Percentiles rank a stretch among this genome's conserved stretches.
These are phyloP conservation scores for Epichloe sp. DNA, from an alignment of 2,329 filamentous ascomycete genomes.

Conservation along the genomic window DNA sequence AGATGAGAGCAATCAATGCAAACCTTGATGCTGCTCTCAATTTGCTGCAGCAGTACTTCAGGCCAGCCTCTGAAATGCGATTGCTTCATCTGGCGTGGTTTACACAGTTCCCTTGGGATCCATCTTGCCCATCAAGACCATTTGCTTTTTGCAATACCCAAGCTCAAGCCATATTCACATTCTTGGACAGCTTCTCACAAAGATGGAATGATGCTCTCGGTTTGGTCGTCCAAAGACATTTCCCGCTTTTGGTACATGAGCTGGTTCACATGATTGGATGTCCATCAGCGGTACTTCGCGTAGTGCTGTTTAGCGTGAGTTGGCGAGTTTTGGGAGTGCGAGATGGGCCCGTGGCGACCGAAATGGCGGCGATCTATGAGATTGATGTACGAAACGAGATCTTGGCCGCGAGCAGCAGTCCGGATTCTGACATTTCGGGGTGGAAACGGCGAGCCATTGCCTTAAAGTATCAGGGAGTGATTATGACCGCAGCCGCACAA, in stretches of 20 bases:
- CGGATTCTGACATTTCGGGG: neutral
- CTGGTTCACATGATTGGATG: constrained; percentile 13
- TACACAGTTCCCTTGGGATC: neutral
- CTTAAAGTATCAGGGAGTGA: neutral
- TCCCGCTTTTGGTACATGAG: constrained; percentile 18
- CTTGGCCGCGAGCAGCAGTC: neutral
- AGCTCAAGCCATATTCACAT: constrained; percentile 9
- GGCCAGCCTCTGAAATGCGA: neutral
- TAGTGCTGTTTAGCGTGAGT: constrained; percentile 18
- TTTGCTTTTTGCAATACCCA: neutral
- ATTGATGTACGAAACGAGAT: neutral
- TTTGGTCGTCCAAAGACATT: constrained; percentile 9
- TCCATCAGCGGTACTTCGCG: constrained; percentile 12
- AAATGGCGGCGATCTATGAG: neutral
- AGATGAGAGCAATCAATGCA: constrained; percentile 5
- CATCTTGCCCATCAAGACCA: neutral
- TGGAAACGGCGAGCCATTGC: neutral
- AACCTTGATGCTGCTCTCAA: constrained; percentile 13
- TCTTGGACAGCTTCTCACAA: constrained; percentile 12
- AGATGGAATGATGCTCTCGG: constrained; percentile 11
- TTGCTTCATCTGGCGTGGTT: neutral
- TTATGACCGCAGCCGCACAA: neutral
- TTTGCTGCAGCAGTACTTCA: neutral
- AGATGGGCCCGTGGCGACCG: neutral
- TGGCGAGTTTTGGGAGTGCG: constrained; percentile 13